Conservation (phyloP, 1,284 basidiomycete species). For the Leccinum fallax region DNA sequence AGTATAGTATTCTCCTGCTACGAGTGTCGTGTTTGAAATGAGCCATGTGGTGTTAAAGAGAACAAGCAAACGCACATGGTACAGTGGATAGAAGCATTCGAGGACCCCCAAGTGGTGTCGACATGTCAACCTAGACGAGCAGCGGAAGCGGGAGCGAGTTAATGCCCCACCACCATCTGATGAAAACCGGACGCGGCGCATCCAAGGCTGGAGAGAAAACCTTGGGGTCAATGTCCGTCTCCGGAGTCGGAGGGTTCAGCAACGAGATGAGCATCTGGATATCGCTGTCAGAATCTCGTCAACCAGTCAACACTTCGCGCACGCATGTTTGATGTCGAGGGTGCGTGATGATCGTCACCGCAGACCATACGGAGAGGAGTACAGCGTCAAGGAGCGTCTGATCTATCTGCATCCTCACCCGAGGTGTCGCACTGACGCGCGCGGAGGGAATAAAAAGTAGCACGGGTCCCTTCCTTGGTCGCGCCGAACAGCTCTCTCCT, state of each 20-base stretch:
- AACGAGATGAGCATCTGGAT: slow-evolving; percentile 63
- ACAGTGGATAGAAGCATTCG: slow-evolving; percentile 54
- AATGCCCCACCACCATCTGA: slow-evolving; percentile 58
- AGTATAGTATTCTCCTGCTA: slow-evolving; percentile 32
- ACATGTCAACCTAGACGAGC: slow-evolving; percentile 67
- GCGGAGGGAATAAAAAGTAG: slow-evolving; percentile 2
- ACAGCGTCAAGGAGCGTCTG: slow-evolving; percentile 64
- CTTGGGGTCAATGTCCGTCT: slow-evolving; percentile 44
- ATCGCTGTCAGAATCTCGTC: slow-evolving; percentile 42
- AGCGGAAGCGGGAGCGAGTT: slow-evolving; percentile 81
- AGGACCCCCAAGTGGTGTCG: slow-evolving; percentile 39
- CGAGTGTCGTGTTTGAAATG: neutral
- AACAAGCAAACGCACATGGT: slow-evolving; percentile 35
- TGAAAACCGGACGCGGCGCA: slow-evolving; percentile 30
- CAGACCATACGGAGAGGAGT: slow-evolving; percentile 68
- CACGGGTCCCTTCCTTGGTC: slow-evolving; percentile 58
- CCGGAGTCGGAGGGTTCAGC: slow-evolving; percentile 47
- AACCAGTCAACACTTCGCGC: too few species aligned
- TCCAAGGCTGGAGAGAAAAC: slow-evolving; percentile 68
- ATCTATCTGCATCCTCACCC: slow-evolving; percentile 58
- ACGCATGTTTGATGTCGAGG: slow-evolving; percentile 11
- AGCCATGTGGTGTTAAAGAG: neutral
- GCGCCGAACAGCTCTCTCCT: slow-evolving; percentile 77
- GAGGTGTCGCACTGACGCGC: slow-evolving; percentile 9
- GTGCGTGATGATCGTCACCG: slow-evolving; percentile 54